These are phyloP conservation scores for Phytophthora sp. DNA, from an alignment of 352 stramenopile species.

Conservation along the genomic window DNA sequence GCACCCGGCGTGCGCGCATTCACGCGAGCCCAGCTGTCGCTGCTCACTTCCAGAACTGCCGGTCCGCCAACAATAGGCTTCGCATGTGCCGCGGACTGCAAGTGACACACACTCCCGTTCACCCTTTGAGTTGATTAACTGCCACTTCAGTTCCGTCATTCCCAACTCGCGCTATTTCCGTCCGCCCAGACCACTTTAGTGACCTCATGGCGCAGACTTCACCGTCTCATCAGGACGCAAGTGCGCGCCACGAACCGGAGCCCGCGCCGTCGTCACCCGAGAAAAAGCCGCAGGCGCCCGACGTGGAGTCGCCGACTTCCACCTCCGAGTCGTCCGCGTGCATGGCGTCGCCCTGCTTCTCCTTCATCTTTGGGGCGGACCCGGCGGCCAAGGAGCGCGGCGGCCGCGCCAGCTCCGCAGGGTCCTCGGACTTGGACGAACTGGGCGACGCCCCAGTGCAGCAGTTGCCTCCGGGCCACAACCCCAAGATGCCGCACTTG, in stretches of 20 bases:
- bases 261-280: neutral
- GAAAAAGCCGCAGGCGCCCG: slow-evolving; percentile 1
- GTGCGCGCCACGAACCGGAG: slow-evolving; percentile 22
- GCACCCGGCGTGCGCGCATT: slow-evolving; percentile 23
- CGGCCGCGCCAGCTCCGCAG: slow-evolving; percentile 28
- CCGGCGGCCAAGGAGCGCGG: neutral
- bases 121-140: too few relatives aligned
- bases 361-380: slow-evolving; percentile 5
- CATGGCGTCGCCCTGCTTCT: slow-evolving; percentile 16
- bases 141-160: too few relatives aligned
- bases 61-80: neutral
- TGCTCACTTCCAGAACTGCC: slow-evolving; percentile 26
- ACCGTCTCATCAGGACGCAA: neutral
- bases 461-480: slow-evolving; percentile 21
- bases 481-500: slow-evolving; percentile 9
- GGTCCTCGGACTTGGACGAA: slow-evolving; percentile 36
- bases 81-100: too few relatives aligned
- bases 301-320: slow-evolving; percentile 18
- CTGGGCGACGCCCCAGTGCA: slow-evolving; percentile 30
- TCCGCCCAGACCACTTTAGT: neutral
- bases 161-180: slow-evolving; percentile 15
- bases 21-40: neutral
- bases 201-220: slow-evolving; percentile 7
- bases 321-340: slow-evolving; percentile 15
- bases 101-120: too few relatives aligned